Percentiles rank a stretch among this genome's conserved stretches.
Evolutionary conservation across 202 grass and related monocot species (phyloP).

Genomic region (Zoysia matrella): DNA sequence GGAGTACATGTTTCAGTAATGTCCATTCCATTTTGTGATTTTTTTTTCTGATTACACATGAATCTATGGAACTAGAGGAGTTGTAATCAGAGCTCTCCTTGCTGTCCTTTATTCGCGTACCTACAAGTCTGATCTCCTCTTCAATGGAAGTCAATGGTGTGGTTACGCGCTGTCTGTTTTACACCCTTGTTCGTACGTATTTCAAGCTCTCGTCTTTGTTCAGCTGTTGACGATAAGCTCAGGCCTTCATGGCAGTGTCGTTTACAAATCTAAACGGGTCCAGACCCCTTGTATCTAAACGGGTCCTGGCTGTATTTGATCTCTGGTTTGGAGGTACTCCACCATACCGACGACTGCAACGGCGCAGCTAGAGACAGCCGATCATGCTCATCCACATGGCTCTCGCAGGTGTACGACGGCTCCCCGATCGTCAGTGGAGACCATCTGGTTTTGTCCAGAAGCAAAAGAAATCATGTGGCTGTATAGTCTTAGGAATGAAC

Average conservation of each 20-base stretch:
- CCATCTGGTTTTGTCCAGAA: neutral
- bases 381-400: neutral
- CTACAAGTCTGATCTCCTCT: conserved; percentile 2
- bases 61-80: neutral
- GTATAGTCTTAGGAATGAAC: neutral
- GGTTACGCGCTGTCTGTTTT: conserved; percentile 21
- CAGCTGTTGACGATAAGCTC: neutral
- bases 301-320: neutral
- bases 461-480: neutral
- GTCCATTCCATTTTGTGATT: neutral
- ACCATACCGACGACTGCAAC: neutral
- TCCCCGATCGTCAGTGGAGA: neutral
- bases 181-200: neutral
- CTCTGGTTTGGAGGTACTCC: too few relatives aligned
- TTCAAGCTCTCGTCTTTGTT: neutral
- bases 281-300: too few relatives aligned
- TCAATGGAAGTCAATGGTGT: conserved; percentile 27
- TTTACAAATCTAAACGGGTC: neutral
- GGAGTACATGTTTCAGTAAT: neutral
- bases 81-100: neutral
- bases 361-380: neutral
- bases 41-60: neutral
- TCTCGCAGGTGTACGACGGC: neutral
- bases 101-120: conserved; percentile 7
- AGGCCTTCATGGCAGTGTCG: neutral